Evolutionary conservation across 176 grass and related monocot genomes (phyloP).

Genomic region (Ensete glaucum): DNA sequence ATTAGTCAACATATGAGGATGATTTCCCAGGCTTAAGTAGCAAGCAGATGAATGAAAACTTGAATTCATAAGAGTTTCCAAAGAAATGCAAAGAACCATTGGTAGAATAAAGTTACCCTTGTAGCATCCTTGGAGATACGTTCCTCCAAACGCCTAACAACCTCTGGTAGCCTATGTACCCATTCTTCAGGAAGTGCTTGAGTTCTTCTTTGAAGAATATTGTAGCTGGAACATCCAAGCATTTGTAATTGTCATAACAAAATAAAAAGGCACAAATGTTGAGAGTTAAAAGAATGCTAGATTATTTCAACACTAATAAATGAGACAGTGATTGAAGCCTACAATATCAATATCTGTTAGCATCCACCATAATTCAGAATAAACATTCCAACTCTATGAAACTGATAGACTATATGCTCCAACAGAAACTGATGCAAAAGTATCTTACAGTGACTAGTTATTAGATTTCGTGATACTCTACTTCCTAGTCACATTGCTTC

Average conservation of each 20-base stretch:
- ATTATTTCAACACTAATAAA: not conserved
- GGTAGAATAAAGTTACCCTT: slow-evolving; percentile 5
- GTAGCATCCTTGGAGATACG: slow-evolving; percentile 2
- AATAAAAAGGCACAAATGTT: not conserved
- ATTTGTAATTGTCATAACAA: slow-evolving; percentile 7
- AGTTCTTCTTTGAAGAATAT: slow-evolving; percentile 24
- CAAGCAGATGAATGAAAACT: not conserved
- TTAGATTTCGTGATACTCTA: not conserved
- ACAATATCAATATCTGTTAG: not conserved
- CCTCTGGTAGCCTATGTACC: slow-evolving; percentile 24
- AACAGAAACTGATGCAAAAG: not conserved
- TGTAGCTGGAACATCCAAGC: slow-evolving; percentile 20
- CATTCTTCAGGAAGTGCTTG: slow-evolving; percentile 15
- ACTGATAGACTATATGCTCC: no score
- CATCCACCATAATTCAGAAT: not conserved
- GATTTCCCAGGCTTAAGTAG: not conserved
- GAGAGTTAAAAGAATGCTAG: slow-evolving; percentile 9
- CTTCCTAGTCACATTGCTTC: no score
- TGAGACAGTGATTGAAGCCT: not conserved
- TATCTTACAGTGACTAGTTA: not conserved
- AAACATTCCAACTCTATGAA: no score
- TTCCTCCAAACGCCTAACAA: slow-evolving; percentile 29
- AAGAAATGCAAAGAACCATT: slow-evolving; percentile 3
- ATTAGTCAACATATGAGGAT: slow-evolving; percentile 90
- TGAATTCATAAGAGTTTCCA: slow-evolving; percentile 1